These are phyloP conservation scores for Bondarzewia mesenterica DNA, from an alignment of 1,284 basidiomycete genomes.

Conservation along the genomic window DNA sequence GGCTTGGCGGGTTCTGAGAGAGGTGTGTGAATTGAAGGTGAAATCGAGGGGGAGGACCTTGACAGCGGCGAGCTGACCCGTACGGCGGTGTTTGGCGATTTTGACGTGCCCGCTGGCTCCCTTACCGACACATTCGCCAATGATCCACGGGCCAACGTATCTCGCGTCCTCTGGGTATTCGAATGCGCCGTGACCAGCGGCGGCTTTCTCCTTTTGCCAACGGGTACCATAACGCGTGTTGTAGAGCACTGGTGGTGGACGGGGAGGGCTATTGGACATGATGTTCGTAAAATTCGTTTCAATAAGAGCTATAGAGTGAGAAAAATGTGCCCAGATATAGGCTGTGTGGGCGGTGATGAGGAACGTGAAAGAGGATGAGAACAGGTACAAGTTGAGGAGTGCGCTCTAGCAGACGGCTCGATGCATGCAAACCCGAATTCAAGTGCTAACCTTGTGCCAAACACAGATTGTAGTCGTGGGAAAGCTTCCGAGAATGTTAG, in stretches of 20 bases:
- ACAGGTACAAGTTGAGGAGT: neutral
- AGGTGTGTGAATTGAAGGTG: constrained; percentile 71
- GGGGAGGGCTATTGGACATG: constrained; percentile 42
- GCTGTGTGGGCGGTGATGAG: neutral
- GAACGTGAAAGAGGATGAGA: neutral
- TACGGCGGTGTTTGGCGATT: constrained; percentile 83
- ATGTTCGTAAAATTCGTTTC: constrained; percentile 5
- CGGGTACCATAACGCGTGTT: constrained; percentile 63
- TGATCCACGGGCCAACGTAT: constrained; percentile 70
- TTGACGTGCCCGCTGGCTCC: constrained; percentile 94
- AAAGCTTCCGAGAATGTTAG: too few relatives aligned
- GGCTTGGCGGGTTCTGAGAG: constrained; percentile 62
- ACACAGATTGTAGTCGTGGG: too few relatives aligned
- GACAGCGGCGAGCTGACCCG: constrained; percentile 92
- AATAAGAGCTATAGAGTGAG: constrained; percentile 4
- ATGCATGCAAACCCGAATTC: too few relatives aligned
- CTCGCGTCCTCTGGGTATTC: constrained; percentile 70
- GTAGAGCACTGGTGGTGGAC: constrained; percentile 61
- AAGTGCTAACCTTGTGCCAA: too few relatives aligned
- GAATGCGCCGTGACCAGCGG: constrained; percentile 58
- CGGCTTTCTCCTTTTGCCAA: constrained; percentile 78
- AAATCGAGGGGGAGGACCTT: constrained; percentile 94
- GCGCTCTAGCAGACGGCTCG: too few relatives aligned
- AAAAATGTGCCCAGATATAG: neutral
- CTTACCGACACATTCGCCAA: constrained; percentile 95